Base-by-base conservation (phyloP, 2,329 filamentous ascomycete genomes). In the Neophaeococcomyces aloes region DNA sequence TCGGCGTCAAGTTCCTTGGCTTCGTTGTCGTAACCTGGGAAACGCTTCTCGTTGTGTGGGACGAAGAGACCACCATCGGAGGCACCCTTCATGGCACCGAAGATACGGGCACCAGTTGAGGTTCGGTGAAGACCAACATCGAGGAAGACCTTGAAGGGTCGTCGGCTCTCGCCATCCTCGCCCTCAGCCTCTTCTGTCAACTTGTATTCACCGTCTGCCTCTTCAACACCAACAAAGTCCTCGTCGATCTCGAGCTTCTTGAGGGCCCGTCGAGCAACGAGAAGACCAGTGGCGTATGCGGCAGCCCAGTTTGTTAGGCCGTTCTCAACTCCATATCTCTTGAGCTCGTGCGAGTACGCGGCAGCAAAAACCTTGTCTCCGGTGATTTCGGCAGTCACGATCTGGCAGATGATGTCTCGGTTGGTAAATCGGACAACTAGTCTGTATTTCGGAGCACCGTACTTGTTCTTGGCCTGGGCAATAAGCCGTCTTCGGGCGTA, bases 381-480 rank as follows among this genome's bases (percentile, higher is more conserved):
- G 57, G 77, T 80, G 74, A 98, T 84, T 78, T 98, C 91, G 50
- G 91, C 93, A 66, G 78, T 83, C 68, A 98, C 80, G 68, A 98
- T 91, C 78, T 98, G 91, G 74, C 80, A 81, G 75, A 96, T 84
- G 76, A 96, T 94, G 79, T 98, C 89, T 72, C 87, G 86, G 83
- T 96, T 94, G 78, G 86, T 93, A 83, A 94, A 94, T 70, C 91
- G 91, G 68, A 98, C 86, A 58, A 98, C 91, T 65, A 98, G 83
- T 66, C 91, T 86, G 83, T 98, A 96, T 81, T 98, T 98, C 73
- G 91, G 91, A 55, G 91, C 84, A 75, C 94, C 94, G 84, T 96
- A 98, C 84, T 98, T 98, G 86, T 98, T 98, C 86, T 96, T 98
- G 75, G 91, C 91, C 80, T 98, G 91, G 76, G 86, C 88, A 78